phyloP scores from a whole-genome alignment of 495 filamentous ascomycete species.

The Talaromyces nanjingensis region DNA sequence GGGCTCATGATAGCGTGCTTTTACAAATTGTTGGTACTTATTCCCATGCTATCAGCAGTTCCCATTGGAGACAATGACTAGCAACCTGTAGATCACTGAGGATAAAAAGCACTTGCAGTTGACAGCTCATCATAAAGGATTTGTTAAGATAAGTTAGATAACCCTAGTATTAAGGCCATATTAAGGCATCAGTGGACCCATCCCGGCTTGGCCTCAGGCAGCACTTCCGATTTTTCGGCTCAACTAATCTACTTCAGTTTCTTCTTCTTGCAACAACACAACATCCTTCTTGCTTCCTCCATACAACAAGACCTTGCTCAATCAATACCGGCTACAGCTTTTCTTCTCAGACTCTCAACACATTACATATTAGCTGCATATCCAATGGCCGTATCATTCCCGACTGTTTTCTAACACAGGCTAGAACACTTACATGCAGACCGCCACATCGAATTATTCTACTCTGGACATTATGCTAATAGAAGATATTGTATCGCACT shows the following conservation, averaged over 20 bases:
- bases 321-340: neutral
- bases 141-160: neutral
- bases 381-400: neutral
- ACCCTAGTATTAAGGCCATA: neutral
- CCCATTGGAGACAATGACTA: neutral
- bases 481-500: neutral
- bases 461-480: neutral
- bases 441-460: neutral
- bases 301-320: neutral
- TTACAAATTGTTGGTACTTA: neutral
- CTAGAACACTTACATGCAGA: neutral
- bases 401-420: constrained; percentile 6
- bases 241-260: neutral
- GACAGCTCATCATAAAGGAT: neutral
- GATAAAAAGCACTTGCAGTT: neutral
- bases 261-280: neutral
- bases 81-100: no score
- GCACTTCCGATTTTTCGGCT: neutral
- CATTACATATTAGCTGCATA: neutral
- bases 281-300: neutral
- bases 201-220: neutral
- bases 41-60: neutral
- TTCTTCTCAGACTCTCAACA: neutral
- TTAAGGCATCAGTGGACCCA: neutral
- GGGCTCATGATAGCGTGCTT: neutral